phyloP scores from a whole-genome alignment of 345 rosid species.

The Gossypium australe region DNA sequence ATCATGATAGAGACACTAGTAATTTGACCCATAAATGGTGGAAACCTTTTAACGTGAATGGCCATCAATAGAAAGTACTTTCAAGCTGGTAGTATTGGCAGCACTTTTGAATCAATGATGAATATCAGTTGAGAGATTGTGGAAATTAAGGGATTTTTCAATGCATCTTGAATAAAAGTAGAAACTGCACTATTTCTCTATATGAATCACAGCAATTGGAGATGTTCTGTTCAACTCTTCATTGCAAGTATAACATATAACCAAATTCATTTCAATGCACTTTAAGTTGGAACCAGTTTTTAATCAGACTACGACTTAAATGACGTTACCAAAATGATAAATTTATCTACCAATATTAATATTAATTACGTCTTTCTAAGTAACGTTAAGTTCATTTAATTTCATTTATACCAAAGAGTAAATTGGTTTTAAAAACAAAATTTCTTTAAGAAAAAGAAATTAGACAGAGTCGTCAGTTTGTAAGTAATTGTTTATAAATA shows the following conservation, averaged over 20 bases:
- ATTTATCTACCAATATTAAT: background rate
- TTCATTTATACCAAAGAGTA: background rate
- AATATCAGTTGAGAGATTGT: background rate
- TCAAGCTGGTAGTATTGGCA: background rate
- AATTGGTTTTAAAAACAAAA: background rate
- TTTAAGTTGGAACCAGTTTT: background rate
- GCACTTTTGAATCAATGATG: background rate
- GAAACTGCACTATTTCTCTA: too few relatives aligned
- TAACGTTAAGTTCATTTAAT: background rate
- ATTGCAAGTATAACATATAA: background rate
- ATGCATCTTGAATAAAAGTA: background rate
- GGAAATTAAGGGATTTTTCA: background rate
- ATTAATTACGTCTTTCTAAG: background rate
- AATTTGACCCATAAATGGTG: background rate
- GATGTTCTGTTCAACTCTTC: background rate
- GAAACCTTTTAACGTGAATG: too few relatives aligned
- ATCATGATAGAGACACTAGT: background rate
- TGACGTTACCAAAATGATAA: background rate
- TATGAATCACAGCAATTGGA: background rate
- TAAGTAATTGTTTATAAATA: too few relatives aligned
- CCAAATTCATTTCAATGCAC: background rate
- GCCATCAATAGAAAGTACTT: too few relatives aligned
- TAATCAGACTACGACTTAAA: too few relatives aligned
- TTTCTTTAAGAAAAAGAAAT: background rate
- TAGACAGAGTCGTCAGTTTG: too few relatives aligned